Evolutionary conservation across 2,329 filamentous ascomycete genomes (phyloP).

Genomic region (Colletotrichum kahawae): DNA sequence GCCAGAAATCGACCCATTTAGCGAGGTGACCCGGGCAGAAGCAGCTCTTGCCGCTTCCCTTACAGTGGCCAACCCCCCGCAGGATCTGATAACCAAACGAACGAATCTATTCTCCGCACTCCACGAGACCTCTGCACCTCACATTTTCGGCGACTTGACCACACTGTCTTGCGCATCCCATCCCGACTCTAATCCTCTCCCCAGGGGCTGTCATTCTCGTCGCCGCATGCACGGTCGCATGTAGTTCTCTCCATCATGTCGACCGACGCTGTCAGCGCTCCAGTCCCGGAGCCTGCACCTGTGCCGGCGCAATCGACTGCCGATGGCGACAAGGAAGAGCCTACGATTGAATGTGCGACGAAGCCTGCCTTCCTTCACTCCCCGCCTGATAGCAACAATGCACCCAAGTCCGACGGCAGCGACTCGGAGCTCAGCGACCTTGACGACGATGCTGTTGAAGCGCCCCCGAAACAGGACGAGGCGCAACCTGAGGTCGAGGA

Average conservation of each 20-base stretch:
- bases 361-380: constrained; percentile 61
- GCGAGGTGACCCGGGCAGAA: constrained; percentile 9
- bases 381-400: constrained; percentile 68
- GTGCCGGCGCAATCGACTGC: constrained; percentile 25
- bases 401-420: constrained; percentile 62
- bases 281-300: constrained; percentile 42
- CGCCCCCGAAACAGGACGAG: constrained; percentile 26
- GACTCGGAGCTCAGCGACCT: constrained; percentile 72
- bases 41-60: constrained; percentile 2
- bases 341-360: constrained; percentile 38
- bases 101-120: constrained; percentile 23
- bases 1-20: constrained; percentile 28
- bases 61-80: constrained; percentile 23
- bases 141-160: constrained; percentile 18
- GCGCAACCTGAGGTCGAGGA: constrained; percentile 25
- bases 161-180: not conserved
- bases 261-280: constrained; percentile 58
- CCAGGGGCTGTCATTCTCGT: not conserved
- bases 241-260: constrained; percentile 57
- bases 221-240: constrained; percentile 40
- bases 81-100: constrained; percentile 24
- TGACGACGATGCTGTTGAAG: constrained; percentile 55
- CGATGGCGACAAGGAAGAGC: constrained; percentile 25
- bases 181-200: not conserved
- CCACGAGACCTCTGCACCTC: constrained; percentile 18